phyloP scores from a whole-genome alignment of 202 grass and related monocot species.

The Musa balbisiana region DNA sequence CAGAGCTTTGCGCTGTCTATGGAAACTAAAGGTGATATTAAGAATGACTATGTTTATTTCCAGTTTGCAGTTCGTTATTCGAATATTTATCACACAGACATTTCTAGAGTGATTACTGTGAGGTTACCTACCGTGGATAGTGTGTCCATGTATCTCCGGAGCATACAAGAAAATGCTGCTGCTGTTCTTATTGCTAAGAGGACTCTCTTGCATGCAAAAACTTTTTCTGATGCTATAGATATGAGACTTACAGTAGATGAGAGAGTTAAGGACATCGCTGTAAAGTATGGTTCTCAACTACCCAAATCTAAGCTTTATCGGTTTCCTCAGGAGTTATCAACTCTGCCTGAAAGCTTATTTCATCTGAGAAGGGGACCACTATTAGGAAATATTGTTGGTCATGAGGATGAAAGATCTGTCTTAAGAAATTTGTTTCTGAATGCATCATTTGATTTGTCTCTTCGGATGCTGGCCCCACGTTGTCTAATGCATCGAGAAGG shows the following conservation, averaged over 20 bases:
- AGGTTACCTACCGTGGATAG: constrained; percentile 70
- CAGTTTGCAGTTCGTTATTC: constrained; percentile 86
- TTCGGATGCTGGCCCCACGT: constrained; percentile 78
- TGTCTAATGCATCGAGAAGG: constrained; percentile 91
- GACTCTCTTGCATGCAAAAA: constrained; percentile 52
- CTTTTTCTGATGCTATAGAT: constrained; percentile 51
- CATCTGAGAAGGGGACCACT: constrained; percentile 92
- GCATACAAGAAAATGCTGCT: constrained; percentile 59
- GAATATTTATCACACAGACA: constrained; percentile 76
- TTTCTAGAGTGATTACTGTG: constrained; percentile 71
- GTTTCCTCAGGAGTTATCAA: constrained; percentile 79
- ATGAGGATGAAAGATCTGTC: constrained; percentile 94
- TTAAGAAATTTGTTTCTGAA: constrained; percentile 81
- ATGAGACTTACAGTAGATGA: constrained; percentile 76
- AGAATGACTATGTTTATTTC: constrained; percentile 83
- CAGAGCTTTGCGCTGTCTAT: constrained; percentile 89
- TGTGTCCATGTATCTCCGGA: constrained; percentile 62
- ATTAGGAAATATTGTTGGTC: constrained; percentile 83
- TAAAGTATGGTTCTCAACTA: constrained; percentile 71
- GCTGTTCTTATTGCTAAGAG: constrained; percentile 80
- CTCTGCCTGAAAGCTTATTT: constrained; percentile 79
- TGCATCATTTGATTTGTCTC: constrained; percentile 75
- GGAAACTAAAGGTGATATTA: constrained; percentile 80
- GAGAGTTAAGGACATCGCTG: constrained; percentile 81
- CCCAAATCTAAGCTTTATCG: constrained; percentile 73